phyloP scores from a whole-genome alignment of 1,284 basidiomycete genomes.

The Microbotryum silenes-acaulis region DNA sequence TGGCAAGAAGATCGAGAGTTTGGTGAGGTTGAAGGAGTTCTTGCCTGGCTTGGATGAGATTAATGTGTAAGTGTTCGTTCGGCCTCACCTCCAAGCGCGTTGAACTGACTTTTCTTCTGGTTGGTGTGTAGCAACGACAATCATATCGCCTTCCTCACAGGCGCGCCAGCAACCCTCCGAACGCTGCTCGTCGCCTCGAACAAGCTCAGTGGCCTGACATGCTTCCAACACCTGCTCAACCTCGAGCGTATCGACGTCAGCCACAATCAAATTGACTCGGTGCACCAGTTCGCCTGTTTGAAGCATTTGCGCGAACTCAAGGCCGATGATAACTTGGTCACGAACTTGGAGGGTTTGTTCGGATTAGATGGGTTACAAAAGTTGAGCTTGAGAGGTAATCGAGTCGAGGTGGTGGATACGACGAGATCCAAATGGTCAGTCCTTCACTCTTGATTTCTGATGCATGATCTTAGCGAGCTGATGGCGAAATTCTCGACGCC shows the following conservation, averaged over 20 bases:
- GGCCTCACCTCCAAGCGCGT: slow-evolving; percentile 1
- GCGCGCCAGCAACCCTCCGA: slow-evolving; percentile 67
- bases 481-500: not conserved
- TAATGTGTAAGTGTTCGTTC: slow-evolving; percentile 56
- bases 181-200: slow-evolving; percentile 74
- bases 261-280: slow-evolving; percentile 76
- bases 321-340: slow-evolving; percentile 75
- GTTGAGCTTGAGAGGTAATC: slow-evolving; percentile 72
- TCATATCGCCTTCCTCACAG: slow-evolving; percentile 75
- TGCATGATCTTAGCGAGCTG: slow-evolving; percentile 7
- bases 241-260: slow-evolving; percentile 87
- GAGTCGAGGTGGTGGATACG: slow-evolving; percentile 59
- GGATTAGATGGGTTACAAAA: slow-evolving; percentile 70
- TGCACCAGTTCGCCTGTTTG: slow-evolving; percentile 73
- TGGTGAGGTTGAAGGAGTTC: slow-evolving; percentile 88
- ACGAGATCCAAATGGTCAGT: slow-evolving; percentile 61
- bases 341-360: slow-evolving; percentile 67
- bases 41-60: slow-evolving; percentile 74
- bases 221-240: slow-evolving; percentile 77
- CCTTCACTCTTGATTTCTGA: slow-evolving; percentile 20
- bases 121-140: slow-evolving; percentile 55
- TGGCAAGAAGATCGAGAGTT: slow-evolving; percentile 71
- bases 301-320: slow-evolving; percentile 79
- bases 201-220: slow-evolving; percentile 74
- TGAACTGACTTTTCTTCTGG: slow-evolving; percentile 2